Evolutionary conservation across 1,284 basidiomycete genomes (phyloP).

Genomic region (Kalmanozyma brasiliensis): DNA sequence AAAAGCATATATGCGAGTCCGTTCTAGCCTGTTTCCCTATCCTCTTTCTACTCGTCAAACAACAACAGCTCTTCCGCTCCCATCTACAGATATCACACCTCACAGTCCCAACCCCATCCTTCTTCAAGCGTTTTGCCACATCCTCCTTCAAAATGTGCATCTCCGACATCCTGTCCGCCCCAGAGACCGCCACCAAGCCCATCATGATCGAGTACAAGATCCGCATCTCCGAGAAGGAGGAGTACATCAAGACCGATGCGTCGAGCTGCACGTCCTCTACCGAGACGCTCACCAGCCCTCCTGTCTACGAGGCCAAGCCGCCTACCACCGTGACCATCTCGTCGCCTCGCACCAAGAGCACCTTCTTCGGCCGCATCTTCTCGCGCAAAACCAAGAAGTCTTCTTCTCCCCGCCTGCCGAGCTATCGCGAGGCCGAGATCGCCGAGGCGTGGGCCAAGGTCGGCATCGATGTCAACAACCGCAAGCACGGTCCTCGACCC

Average conservation of each 20-base stretch:
- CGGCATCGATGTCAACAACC: constrained; percentile 44
- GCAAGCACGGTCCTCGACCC: constrained; percentile 36
- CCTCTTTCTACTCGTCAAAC: too few species aligned
- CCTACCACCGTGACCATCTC: neutral
- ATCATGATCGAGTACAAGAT: constrained; percentile 20
- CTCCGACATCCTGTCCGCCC: constrained; percentile 16
- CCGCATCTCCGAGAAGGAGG: constrained; percentile 9
- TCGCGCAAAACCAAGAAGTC: constrained; percentile 18
- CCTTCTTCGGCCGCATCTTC: constrained; percentile 32
- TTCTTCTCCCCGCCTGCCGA: constrained; percentile 10
- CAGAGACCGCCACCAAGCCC: constrained; percentile 4
- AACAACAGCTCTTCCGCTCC: neutral
- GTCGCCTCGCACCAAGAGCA: constrained; percentile 8
- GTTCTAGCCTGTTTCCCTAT: too few species aligned
- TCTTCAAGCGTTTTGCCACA: too few species aligned
- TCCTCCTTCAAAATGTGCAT: constrained; percentile 22
- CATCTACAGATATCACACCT: neutral
- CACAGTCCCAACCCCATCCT: neutral
- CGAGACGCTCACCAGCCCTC: constrained; percentile 13
- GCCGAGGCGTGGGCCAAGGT: constrained; percentile 34
- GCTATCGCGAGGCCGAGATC: constrained; percentile 41
- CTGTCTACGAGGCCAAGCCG: constrained; percentile 20
- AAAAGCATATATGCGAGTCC: constrained; percentile 4
- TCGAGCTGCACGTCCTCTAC: constrained; percentile 15
- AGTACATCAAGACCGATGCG: constrained; percentile 8